phyloP scores from a whole-genome alignment of 768 basidiomycete species.

The Agrocybe pediades region DNA sequence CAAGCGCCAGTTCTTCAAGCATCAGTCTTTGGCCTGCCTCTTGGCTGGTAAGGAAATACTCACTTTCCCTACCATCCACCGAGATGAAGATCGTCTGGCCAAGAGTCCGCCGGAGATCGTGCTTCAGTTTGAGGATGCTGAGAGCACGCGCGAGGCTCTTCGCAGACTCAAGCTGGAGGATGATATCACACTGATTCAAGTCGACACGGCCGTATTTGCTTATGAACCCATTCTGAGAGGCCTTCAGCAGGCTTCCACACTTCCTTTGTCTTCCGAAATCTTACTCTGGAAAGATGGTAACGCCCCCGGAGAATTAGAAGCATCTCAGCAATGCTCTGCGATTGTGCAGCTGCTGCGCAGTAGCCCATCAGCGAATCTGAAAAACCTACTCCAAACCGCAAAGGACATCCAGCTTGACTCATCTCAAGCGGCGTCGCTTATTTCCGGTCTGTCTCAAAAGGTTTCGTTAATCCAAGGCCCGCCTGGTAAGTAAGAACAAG shows the following conservation, averaged over 20 bases:
- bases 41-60: conserved; percentile 48
- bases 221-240: conserved; percentile 64
- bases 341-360: conserved; percentile 26
- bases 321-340: conserved; percentile 4
- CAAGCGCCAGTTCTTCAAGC: conserved; percentile 45
- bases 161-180: conserved; percentile 35
- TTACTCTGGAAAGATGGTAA: conserved; percentile 49
- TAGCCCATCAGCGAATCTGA: conserved; percentile 42
- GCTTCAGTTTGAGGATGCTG: conserved; percentile 51
- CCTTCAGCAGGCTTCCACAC: conserved; percentile 43
- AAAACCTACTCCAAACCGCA: conserved; percentile 33
- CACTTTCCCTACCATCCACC: conserved; percentile 52
- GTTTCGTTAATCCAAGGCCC: conserved; percentile 72
- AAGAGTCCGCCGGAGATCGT: conserved; percentile 50
- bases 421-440: conserved; percentile 48
- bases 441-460: conserved; percentile 54
- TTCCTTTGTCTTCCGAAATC: conserved; percentile 54
- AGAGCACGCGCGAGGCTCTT: conserved; percentile 39
- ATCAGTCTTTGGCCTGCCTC: conserved; percentile 58
- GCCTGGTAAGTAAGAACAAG: conserved; percentile 47
- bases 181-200: conserved; percentile 49
- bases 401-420: conserved; percentile 50
- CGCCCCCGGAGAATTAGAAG: conserved; percentile 2
- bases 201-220: conserved; percentile 63
- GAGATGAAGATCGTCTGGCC: conserved; percentile 55